Conservation (phyloP, 768 basidiomycete genomes). For the Leucocoprinus birnbaumii region DNA sequence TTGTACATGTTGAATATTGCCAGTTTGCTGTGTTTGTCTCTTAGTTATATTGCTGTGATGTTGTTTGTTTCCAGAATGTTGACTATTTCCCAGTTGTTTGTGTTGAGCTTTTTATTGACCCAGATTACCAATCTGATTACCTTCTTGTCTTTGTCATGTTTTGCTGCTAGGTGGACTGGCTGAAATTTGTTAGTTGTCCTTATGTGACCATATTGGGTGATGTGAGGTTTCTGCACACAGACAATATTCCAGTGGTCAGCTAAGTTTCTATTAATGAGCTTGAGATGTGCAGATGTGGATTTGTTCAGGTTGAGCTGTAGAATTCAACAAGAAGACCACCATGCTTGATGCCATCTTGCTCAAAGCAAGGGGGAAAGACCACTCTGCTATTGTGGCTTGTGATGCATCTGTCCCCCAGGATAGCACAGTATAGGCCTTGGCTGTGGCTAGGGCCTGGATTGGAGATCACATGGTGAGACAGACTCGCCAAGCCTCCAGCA, state of each 20-base stretch:
- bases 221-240: slow-evolving; percentile 35
- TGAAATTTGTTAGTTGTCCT: slow-evolving; percentile 16
- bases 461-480: no score
- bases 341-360: no score
- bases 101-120: slow-evolving; percentile 15
- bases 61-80: slow-evolving; percentile 14
- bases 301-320: slow-evolving; percentile 16
- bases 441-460: no score
- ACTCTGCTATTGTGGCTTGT: no score
- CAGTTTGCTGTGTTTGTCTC: background rate
- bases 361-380: no score
- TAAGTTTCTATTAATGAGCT: slow-evolving; percentile 12
- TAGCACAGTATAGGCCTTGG: no score
- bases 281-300: slow-evolving; percentile 13
- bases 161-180: slow-evolving; percentile 16
- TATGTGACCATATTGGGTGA: slow-evolving; percentile 19
- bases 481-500: no score
- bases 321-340: no score
- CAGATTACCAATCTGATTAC: slow-evolving; percentile 16
- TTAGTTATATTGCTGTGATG: slow-evolving; percentile 15
- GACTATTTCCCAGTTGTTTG: slow-evolving; percentile 16
- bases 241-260: slow-evolving; percentile 26
- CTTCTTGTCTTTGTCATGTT: background rate
- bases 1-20: slow-evolving; percentile 22
- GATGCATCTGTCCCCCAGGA: no score